These are phyloP conservation scores for Mycena olivaceomarginata DNA, from an alignment of 768 basidiomycete species.

Conservation along the genomic window DNA sequence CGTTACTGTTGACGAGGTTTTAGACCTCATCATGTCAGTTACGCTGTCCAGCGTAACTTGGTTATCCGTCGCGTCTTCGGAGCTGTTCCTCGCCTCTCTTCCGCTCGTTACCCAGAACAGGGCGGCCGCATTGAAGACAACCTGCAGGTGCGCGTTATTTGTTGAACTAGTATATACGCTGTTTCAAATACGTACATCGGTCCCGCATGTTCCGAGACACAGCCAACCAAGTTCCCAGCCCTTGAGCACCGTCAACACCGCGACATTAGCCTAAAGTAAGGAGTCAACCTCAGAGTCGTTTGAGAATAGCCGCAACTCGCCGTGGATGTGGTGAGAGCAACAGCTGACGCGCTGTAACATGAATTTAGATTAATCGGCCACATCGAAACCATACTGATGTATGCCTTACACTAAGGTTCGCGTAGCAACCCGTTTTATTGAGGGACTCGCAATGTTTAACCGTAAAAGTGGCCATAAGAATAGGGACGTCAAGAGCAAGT, in stretches of 20 bases:
- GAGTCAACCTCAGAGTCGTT: neutral
- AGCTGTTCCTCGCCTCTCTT: neutral
- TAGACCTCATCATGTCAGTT: too few species aligned
- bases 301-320: slow-evolving; percentile 44
- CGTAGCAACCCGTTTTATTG: slow-evolving; percentile 58
- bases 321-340: slow-evolving; percentile 69
- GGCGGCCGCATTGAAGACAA: slow-evolving; percentile 66
- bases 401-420: slow-evolving; percentile 64
- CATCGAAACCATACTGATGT: neutral
- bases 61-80: neutral
- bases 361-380: neutral
- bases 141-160: slow-evolving; percentile 49
- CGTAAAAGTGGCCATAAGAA: slow-evolving; percentile 66
- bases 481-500: slow-evolving; percentile 61
- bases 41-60: too few species aligned
- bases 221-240: slow-evolving; percentile 69
- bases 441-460: too few species aligned
- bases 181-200: slow-evolving; percentile 51
- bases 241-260: slow-evolving; percentile 64
- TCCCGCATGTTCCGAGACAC: slow-evolving; percentile 61
- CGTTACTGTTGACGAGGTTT: too few species aligned
- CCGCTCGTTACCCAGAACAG: slow-evolving; percentile 67
- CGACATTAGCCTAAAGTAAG: slow-evolving; percentile 58
- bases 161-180: neutral
- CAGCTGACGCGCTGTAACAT: slow-evolving; percentile 60